Conservation (phyloP, 1,284 basidiomycete genomes). For the Ganoderma resinaceum region DNA sequence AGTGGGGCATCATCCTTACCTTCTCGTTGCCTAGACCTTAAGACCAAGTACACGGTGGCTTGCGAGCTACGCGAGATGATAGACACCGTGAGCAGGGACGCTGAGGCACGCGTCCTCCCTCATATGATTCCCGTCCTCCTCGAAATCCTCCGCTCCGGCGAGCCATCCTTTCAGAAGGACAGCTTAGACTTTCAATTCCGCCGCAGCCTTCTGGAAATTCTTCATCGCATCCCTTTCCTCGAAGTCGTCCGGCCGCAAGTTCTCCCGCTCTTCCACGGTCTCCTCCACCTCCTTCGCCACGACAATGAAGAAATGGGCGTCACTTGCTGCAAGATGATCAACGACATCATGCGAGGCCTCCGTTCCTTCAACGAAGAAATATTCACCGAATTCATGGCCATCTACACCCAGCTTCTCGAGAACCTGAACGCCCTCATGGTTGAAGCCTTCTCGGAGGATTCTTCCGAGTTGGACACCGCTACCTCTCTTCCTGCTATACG, state of each 20-base stretch:
- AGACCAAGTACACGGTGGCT: conserved; percentile 73
- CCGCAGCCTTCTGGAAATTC: conserved; percentile 84
- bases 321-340: conserved; percentile 90
- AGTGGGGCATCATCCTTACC: background rate
- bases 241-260: conserved; percentile 82
- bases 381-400: conserved; percentile 82
- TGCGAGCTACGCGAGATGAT: conserved; percentile 88
- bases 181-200: conserved; percentile 88
- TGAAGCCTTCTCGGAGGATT: conserved; percentile 78
- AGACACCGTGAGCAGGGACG: conserved; percentile 84
- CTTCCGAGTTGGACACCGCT: conserved; percentile 60
- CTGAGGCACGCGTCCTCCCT: conserved; percentile 76
- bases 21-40: conserved; percentile 58
- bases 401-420: conserved; percentile 80
- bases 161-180: conserved; percentile 82
- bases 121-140: conserved; percentile 84
- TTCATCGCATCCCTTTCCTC: conserved; percentile 87
- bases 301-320: conserved; percentile 99
- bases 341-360: conserved; percentile 80
- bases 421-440: conserved; percentile 82
- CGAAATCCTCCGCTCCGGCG: conserved; percentile 79
- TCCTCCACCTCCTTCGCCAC: conserved; percentile 84
- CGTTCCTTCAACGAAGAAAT: conserved; percentile 81
- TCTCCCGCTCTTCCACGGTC: conserved; percentile 72
- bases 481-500: conserved; percentile 72